Evolutionary conservation across 345 rosid species (phyloP).

Genomic region (Bretschneidera sinensis): DNA sequence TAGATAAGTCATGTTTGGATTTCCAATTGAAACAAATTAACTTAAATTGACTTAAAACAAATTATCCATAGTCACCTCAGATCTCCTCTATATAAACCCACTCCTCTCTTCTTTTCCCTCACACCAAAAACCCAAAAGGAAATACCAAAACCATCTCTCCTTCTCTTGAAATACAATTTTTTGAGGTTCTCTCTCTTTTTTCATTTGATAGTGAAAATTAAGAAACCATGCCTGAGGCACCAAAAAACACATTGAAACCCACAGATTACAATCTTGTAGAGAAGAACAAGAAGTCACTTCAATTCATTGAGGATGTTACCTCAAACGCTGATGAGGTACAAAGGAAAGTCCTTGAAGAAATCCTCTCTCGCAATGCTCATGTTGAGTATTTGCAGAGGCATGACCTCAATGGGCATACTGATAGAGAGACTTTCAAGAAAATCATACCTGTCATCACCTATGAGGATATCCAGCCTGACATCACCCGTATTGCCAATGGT

Average conservation of each 20-base stretch:
- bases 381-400: constrained; percentile 77
- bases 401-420: constrained; percentile 57
- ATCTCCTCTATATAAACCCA: constrained; percentile 40
- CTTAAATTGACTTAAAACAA: too few relatives aligned
- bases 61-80: constrained; percentile 2
- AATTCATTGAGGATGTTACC: constrained; percentile 83
- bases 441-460: constrained; percentile 71
- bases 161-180: too few relatives aligned
- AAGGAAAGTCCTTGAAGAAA: constrained; percentile 61
- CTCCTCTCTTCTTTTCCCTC: constrained; percentile 37
- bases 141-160: too few relatives aligned
- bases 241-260: constrained; percentile 32
- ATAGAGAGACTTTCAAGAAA: constrained; percentile 71
- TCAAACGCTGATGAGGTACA: constrained; percentile 66
- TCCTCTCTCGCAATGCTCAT: constrained; percentile 77
- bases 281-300: constrained; percentile 52
- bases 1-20: too few relatives aligned
- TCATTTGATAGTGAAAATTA: not conserved
- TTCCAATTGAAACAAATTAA: too few relatives aligned
- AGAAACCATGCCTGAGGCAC: constrained; percentile 85
- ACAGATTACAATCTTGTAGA: constrained; percentile 37
- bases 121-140: constrained; percentile 31
- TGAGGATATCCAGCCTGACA: constrained; percentile 77
- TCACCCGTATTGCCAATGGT: constrained; percentile 89
- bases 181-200: constrained; percentile 20